Evolutionary conservation across 2,329 filamentous ascomycete species (phyloP).

Genomic region (Stagonosporopsis vannaccii): DNA sequence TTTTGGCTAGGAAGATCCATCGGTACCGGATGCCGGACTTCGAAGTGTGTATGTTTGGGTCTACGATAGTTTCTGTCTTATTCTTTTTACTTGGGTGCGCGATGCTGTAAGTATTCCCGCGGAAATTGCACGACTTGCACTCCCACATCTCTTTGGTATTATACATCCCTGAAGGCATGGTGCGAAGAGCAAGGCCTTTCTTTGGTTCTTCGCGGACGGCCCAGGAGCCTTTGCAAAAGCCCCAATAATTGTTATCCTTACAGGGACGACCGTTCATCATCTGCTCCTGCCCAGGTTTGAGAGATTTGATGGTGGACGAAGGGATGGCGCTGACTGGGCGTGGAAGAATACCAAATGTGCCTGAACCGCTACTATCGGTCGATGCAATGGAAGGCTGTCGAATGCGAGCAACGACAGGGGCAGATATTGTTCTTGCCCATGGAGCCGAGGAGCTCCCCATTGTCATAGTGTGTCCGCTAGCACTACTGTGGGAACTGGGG

Average conservation of each 20-base stretch:
- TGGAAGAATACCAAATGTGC: constrained; percentile 23
- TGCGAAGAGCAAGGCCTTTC: constrained; percentile 42
- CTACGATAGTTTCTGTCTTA: constrained; percentile 39
- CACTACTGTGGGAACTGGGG: constrained; percentile 10
- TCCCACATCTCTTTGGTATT: constrained; percentile 44
- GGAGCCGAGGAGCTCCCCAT: constrained; percentile 2
- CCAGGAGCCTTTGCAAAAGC: constrained; percentile 53
- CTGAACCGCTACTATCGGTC: constrained; percentile 25
- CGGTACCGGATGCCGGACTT: constrained; percentile 44
- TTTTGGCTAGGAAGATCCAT: constrained; percentile 52
- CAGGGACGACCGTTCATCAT: constrained; percentile 47
- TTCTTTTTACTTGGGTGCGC: constrained; percentile 35
- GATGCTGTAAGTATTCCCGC: constrained; percentile 35
- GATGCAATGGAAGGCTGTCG: constrained; percentile 28
- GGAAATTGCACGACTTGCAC: constrained; percentile 46
- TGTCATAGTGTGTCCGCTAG: constrained; percentile 15
- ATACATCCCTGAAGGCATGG: constrained; percentile 47
- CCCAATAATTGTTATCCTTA: constrained; percentile 52
- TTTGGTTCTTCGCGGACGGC: constrained; percentile 42
- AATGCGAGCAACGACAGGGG: constrained; percentile 5
- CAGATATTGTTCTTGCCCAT: constrained; percentile 8
- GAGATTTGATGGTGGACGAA: constrained; percentile 28
- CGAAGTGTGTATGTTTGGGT: constrained; percentile 36
- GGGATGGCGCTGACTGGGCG: constrained; percentile 21
- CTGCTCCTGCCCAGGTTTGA: constrained; percentile 26